A percentile compares a stretch with the other conserved stretches of the same genome.
Evolutionary conservation across 1,284 basidiomycete species (phyloP).

Genomic region (Trametes sp.): DNA sequence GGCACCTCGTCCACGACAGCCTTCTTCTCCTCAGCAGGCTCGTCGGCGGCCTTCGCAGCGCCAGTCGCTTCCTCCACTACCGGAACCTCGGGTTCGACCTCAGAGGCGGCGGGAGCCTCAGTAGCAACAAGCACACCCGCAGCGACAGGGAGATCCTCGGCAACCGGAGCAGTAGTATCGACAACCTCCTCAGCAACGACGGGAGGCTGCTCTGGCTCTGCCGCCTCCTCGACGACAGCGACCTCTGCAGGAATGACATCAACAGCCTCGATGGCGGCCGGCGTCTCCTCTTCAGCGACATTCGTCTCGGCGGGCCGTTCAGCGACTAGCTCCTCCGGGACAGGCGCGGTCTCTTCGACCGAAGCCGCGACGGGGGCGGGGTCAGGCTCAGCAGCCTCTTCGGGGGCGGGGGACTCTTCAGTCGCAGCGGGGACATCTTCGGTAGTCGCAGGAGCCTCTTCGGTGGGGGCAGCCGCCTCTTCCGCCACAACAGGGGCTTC

Average conservation of each 20-base stretch:
- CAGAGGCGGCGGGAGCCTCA: conserved; percentile 1
- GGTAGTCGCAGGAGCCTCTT: conserved; percentile 1
- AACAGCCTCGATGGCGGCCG: conserved; percentile 9
- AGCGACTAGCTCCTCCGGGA: background rate
- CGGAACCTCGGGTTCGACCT: conserved; percentile 12
- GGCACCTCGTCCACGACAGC: conserved; percentile 5
- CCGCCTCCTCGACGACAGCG: conserved; percentile 5
- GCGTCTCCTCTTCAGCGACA: background rate
- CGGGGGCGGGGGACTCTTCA: conserved; percentile 15
- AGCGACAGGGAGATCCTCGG: conserved; percentile 11
- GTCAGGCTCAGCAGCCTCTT: conserved; percentile 14
- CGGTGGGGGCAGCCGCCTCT: background rate
- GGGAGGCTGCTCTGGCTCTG: background rate
- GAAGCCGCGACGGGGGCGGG: conserved; percentile 9
- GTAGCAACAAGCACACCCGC: conserved; percentile 6
- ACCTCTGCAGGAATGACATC: background rate
- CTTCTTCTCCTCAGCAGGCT: conserved; percentile 5
- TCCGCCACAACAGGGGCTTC: conserved; percentile 9
- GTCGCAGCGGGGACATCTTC: conserved; percentile 4
- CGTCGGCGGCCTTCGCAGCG: background rate
- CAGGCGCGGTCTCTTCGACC: conserved; percentile 2
- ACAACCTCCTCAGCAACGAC: conserved; percentile 5
- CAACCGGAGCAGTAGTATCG: background rate
- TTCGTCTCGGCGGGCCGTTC: conserved; percentile 6
- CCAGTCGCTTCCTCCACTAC: conserved; percentile 14